Evolutionary conservation across 2,329 filamentous ascomycete genomes (phyloP), one percentile per base, ranked within the genome.

Genomic region (Simplicillium sp.): DNA sequence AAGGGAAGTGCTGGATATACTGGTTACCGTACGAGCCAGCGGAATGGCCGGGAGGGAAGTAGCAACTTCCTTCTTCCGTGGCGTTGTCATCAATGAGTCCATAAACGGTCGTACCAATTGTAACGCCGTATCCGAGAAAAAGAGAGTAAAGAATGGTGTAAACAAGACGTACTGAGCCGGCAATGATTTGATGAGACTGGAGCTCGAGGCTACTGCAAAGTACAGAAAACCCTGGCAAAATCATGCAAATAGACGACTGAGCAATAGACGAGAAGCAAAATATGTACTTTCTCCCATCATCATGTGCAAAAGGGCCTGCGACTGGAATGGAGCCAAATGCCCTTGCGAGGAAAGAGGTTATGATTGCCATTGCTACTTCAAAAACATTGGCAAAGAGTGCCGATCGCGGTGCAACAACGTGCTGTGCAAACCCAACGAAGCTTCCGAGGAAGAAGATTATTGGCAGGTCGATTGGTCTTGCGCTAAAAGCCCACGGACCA

Each of bases 81-180:
- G 73, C 71, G 32, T 67, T 55, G 3, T 53, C 44, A 52, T 78
- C 73, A 32, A 78, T 65, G 17, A 71, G 63, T 2, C 75, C 76
- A 51, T 79, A 79, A 12, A 80, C 63, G 3, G 73, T 68, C 0
- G 74, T 74, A 25, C 76, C 76, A 35, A 80, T 72, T 3, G 77
- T 80, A 41, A 82, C 77, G 9, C 79, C 79, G 51, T 81, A 83
- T 2, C 77, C 78, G 3, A 83, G 68, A 48, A 82, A 80, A 1
- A 82, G 63, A 0, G 78, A 79, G 57, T 82, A 82, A 35, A 83
- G 77, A 46, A 82, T 75, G n/a, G 78, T 75, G 46, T 82, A 82
- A 4, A 83, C 77, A 67, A 82, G 77, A n/a, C 79, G 74, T 11
- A 82, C 77, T 1, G 76, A 80, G 0, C 79, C 79, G 0, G 79